phyloP scores from a whole-genome alignment of 768 basidiomycete genomes.

The Leccinum obscurum region DNA sequence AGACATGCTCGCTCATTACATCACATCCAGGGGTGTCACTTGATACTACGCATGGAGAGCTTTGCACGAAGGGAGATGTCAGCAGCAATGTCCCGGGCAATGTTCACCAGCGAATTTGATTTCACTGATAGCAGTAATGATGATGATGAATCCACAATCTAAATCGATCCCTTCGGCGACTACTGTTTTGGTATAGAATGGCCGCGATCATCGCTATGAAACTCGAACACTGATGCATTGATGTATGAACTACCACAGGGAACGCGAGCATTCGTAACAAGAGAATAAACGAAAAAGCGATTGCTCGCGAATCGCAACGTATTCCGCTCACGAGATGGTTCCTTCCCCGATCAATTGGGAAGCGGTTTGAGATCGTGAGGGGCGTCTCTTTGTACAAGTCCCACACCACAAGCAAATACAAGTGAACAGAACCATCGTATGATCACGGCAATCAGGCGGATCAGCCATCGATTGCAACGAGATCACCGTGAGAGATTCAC shows the following conservation, averaged over 20 bases:
- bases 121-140: not conserved
- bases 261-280: not conserved
- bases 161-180: not conserved
- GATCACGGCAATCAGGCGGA: not conserved
- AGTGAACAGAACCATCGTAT: no score
- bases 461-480: not conserved
- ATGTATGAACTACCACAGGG: not conserved
- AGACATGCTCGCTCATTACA: not conserved
- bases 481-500: not conserved
- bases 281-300: not conserved
- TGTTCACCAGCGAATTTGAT: conserved; percentile 15
- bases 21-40: conserved; percentile 22
- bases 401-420: not conserved
- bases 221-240: not conserved
- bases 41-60: conserved; percentile 25
- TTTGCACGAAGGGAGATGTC: conserved; percentile 12
- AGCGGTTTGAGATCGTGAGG: not conserved
- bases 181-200: not conserved
- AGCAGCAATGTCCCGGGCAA: not conserved
- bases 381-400: not conserved
- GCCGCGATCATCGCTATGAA: not conserved
- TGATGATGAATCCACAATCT: no score
- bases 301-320: not conserved
- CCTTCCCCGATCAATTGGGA: not conserved
- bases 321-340: not conserved